These are phyloP conservation scores for Codiaeum variegatum DNA, from an alignment of 441 rosid species.

Conservation along the genomic window DNA sequence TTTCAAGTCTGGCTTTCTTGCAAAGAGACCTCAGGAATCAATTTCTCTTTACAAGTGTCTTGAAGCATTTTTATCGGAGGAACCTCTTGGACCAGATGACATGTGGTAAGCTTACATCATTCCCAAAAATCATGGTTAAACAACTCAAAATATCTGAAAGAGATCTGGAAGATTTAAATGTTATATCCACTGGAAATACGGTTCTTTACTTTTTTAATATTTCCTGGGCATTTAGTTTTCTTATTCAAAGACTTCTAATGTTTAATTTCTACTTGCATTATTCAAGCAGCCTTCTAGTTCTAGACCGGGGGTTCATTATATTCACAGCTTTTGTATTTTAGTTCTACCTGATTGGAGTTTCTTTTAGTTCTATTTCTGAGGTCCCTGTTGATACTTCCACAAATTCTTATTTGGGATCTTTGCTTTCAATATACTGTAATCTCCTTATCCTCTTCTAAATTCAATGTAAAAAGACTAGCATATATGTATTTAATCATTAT, in stretches of 20 bases:
- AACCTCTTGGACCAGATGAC: slow-evolving; percentile 79
- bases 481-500: background rate
- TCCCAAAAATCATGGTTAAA: background rate
- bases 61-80: slow-evolving; percentile 67
- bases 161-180: background rate
- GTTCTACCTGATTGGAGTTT: background rate
- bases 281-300: background rate
- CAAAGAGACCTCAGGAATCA: slow-evolving; percentile 49
- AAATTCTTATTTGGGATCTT: background rate
- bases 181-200: background rate
- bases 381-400: background rate
- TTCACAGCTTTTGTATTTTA: background rate
- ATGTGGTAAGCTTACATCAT: slow-evolving; percentile 49
- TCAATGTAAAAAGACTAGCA: background rate
- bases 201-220: background rate
- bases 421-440: background rate
- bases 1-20: slow-evolving; percentile 38
- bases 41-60: slow-evolving; percentile 62
- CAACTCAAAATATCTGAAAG: background rate
- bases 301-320: background rate
- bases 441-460: background rate
- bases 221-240: background rate
- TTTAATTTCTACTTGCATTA: background rate
- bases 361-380: background rate
- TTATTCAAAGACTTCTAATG: background rate